Base-by-base conservation (phyloP, 2,329 filamentous ascomycete genomes). In the Talaromyces sp. region DNA sequence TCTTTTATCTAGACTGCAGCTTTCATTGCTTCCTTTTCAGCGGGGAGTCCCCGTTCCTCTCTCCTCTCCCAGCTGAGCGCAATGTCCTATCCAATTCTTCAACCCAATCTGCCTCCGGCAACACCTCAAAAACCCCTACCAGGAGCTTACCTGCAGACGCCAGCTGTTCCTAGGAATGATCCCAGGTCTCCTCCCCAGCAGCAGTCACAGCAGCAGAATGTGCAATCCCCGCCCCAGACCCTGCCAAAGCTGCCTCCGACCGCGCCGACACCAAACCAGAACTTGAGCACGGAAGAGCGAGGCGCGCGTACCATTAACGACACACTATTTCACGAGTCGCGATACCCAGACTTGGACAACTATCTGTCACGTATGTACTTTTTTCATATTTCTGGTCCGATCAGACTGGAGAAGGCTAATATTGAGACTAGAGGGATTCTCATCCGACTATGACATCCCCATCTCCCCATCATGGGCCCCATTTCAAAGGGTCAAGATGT, bases 401-500 rank as follows among this genome's bases (percentile, higher is more conserved):
- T 17, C n/a, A n/a, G 13, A 11, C 13, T 33, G 7, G 24, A 27
- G 19, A 37, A 39, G 37, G 39, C 22, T 47, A 10, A 32, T 22
- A 30, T 17, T 48, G 36, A 40, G 17, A 41, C 42, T 20, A 95
- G 90, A 92, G 77, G 91, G 94, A 59, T 86, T 89, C 60, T 96
- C 92, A 4, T 93, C 90, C 65, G 91, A 96, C 60, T 97, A 97
- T 76, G 91, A 97, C 64, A 77, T 96, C 44, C 84, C 89, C 37
- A 77, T 72, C 33, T 79, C 79, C 51, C 74, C 81, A 62, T 82
- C 91, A 56, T 94, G 91, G 89, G 86, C 89, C 37, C 94, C 94
- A 1, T 99, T 97, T 70, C 89, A 96, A 69, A 90, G 89, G 73
- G 84, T 88, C 24, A 87, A 89, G 64, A 89, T 88, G 74, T 93